phyloP scores from a whole-genome alignment of 768 basidiomycete genomes.

The Boletus rubescentipes region DNA sequence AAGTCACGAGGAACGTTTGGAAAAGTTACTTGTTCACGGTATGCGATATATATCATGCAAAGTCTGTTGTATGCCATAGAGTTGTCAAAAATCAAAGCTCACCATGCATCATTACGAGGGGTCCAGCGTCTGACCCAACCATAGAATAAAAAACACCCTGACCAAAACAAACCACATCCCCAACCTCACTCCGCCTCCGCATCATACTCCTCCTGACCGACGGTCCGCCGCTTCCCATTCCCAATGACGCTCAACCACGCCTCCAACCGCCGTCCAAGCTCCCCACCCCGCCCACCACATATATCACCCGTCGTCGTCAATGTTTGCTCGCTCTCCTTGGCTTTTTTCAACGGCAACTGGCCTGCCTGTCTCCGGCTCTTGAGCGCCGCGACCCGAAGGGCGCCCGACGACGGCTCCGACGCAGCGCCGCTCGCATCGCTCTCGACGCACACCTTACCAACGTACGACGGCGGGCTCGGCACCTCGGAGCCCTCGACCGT shows the following conservation, averaged over 20 bases:
- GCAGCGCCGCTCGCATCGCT: background rate
- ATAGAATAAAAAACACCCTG: conserved; percentile 7
- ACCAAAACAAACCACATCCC: too few relatives aligned
- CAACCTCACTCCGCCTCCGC: conserved; percentile 9
- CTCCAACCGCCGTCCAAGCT: conserved; percentile 72
- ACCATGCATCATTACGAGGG: conserved; percentile 3
- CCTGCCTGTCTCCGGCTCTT: conserved; percentile 39
- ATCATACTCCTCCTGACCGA: conserved; percentile 16
- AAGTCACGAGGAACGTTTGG: background rate
- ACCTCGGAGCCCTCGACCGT: conserved; percentile 20
- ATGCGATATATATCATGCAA: conserved; percentile 2
- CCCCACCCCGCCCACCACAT: conserved; percentile 77
- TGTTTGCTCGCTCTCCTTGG: conserved; percentile 68
- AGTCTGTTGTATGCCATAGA: background rate
- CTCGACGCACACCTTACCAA: background rate
- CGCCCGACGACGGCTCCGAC: conserved; percentile 19
- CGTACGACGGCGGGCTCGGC: conserved; percentile 12
- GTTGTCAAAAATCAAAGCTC: background rate
- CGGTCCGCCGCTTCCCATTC: conserved; percentile 17
- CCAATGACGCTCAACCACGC: conserved; percentile 59
- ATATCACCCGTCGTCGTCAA: conserved; percentile 71
- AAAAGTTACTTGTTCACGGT: background rate
- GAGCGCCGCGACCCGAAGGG: conserved; percentile 26
- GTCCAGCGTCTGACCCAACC: background rate
- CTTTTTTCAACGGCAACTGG: conserved; percentile 54